Evolutionary conservation across 345 rosid genomes (phyloP), one percentile per base, ranked within the genome.

Genomic region (Acer yangbiense): DNA sequence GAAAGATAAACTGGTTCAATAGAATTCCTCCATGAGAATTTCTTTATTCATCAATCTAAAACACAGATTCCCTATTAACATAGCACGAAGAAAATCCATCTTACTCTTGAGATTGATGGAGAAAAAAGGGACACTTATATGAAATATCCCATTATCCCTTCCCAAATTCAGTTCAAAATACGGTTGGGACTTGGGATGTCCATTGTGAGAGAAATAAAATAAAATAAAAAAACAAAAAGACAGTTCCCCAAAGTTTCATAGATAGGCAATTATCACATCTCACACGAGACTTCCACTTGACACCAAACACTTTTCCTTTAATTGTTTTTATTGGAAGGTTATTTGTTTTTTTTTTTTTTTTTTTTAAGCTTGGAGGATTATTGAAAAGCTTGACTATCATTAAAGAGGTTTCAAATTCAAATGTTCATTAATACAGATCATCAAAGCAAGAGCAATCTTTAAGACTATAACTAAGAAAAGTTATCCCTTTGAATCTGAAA

Each of bases 341-440:
- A 50, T 35, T 32, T 32, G 35, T 32, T 35, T 32, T 32, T 3
- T 32, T 32, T 35, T 32, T 32, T 3, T 32, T 32, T 0, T 32
- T 32, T 32, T 32, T 32, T 3, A 35, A 35, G 39, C 39, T 35
- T 35, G 39, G 39, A 35, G 3, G 39, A 35, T 35, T 35, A 35
- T 35, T 35, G 39, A 35, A 43, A 43, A 43, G 46, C 46, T 2
- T 50, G 25, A 0, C 23, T 60, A 50, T 27, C 43, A 50, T 50
- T 70, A 54, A 25, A 44, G 29, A 18, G n/a, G 29, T 55, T 29
- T 71, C n/a, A 62, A 54, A 71, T 29, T 71, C n/a, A 63, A 55
- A 71, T 20, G 6, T 21, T 72, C 50, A 17, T 13, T 62, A 62
- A 25, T 41, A 73, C 64, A 54, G 46, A 10, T 72, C 48, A 71